phyloP scores from a whole-genome alignment of 2,329 filamentous ascomycete species.

The Epichloe typhina region DNA sequence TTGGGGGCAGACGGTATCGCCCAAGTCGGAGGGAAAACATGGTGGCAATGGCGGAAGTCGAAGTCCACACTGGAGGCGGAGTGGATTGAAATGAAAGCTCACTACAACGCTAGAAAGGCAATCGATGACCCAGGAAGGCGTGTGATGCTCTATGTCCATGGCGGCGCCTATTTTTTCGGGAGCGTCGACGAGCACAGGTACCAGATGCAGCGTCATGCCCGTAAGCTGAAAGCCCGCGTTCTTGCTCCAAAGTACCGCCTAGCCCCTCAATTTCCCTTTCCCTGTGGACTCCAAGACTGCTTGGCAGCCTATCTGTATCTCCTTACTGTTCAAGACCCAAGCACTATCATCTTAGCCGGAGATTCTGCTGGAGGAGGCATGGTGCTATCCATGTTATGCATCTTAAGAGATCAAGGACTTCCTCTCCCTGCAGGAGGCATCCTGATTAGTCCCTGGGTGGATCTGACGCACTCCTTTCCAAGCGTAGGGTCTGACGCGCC shows the following conservation, averaged over 20 bases:
- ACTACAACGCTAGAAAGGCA: conserved; percentile 55
- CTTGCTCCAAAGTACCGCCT: conserved; percentile 80
- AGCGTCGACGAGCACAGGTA: conserved; percentile 96
- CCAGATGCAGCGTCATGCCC: conserved; percentile 88
- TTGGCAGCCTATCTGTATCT: conserved; percentile 78
- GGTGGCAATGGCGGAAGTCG: conserved; percentile 80
- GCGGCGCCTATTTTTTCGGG: conserved; percentile 90
- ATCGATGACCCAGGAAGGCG: conserved; percentile 48
- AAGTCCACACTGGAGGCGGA: conserved; percentile 61
- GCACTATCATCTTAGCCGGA: conserved; percentile 74
- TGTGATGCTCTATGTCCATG: conserved; percentile 88
- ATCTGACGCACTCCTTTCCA: conserved; percentile 89
- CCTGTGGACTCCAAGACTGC: conserved; percentile 83
- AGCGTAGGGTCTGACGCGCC: conserved; percentile 62
- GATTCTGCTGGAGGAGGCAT: conserved; percentile 92
- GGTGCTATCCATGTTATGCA: conserved; percentile 67
- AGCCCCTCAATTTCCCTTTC: conserved; percentile 89
- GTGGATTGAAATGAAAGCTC: conserved; percentile 90
- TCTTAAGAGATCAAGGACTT: conserved; percentile 67
- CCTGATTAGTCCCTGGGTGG: conserved; percentile 89
- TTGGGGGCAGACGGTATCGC: conserved; percentile 65
- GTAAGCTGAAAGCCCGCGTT: conserved; percentile 82
- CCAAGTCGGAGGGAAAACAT: conserved; percentile 64
- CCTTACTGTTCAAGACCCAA: conserved; percentile 60
- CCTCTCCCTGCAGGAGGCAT: conserved; percentile 82